Evolutionary conservation across 2,329 filamentous ascomycete species (phyloP), one percentile per base, ranked within the genome.

Genomic region (Corniculantispora saksenae): DNA sequence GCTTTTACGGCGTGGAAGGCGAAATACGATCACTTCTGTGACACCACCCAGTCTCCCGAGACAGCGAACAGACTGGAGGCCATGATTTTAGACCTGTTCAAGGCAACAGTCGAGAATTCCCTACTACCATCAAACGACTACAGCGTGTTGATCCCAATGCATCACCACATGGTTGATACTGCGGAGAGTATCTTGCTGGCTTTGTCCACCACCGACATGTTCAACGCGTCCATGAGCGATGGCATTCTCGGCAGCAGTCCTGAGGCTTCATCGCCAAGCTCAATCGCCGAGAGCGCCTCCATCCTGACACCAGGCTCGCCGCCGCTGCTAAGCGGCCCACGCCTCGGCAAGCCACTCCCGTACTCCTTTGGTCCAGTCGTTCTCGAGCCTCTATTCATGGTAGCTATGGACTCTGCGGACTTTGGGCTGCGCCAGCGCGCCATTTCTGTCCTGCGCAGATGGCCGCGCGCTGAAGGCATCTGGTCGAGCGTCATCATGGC

Each of bases 381-480:
- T 13, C 59, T 53, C 38, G 64, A 66, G 64, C 64, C 64, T 21
- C 59, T 66, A 3, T 66, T 62, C 38, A 63, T 66, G 59, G 57
- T 62, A 3, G 64, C 43, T 2, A 62, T 43, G 8, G 59, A 54
- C 35, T 66, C 59, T n/a, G 53, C 53, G 6, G 64, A 66, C 35
- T 25, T 25, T 25, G 40, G 8, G 9, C 27, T 66, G n/a, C 53
- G 64, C 9, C 29, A 59, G 10, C 40, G 54, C 12, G 64, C 64
- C 2, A 66, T 66, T 8, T 57, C 64, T 4, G 53, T 66, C 3
- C 53, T 66, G 35, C 50, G 64, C 6, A 43, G 47, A 23, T 53
- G 59, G 59, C 48, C 59, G 2, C 59, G 59, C 9, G 47, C 47
- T 2, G 59, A 61, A 25, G 58, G n/a, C 47, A 51, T 61, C 21